Evolutionary conservation across 768 basidiomycete genomes (phyloP).

Genomic region (Tremella mesenterica): DNA sequence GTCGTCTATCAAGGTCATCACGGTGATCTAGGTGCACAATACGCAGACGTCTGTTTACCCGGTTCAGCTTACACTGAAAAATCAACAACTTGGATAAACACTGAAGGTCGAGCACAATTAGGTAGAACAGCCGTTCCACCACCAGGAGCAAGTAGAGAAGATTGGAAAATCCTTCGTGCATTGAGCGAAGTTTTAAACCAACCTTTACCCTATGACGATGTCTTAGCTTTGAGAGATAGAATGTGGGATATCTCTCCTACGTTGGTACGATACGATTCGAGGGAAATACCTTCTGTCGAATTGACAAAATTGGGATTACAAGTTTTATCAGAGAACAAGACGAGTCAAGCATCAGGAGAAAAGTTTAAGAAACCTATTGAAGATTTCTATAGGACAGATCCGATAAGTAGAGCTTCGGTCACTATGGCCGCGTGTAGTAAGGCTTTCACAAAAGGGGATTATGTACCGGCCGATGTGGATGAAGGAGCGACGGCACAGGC

Average conservation of each 20-base stretch:
- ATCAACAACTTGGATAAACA: conserved; percentile 86
- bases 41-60: conserved; percentile 94
- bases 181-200: conserved; percentile 75
- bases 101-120: conserved; percentile 84
- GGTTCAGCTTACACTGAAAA: conserved; percentile 91
- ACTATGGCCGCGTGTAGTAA: conserved; percentile 93
- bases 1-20: conserved; percentile 99
- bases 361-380: conserved; percentile 69
- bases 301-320: conserved; percentile 65
- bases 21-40: conserved; percentile 89
- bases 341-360: conserved; percentile 45
- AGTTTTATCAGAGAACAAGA: conserved; percentile 54
- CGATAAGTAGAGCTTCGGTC: conserved; percentile 83
- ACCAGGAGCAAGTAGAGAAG: conserved; percentile 90
- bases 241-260: conserved; percentile 96
- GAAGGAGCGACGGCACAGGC: conserved; percentile 24
- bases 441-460: conserved; percentile 60
- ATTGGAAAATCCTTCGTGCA: conserved; percentile 95
- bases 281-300: conserved; percentile 67
- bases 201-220: conserved; percentile 82
- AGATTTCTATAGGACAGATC: conserved; percentile 96
- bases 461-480: conserved; percentile 24
- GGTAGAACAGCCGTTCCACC: conserved; percentile 85
- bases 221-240: conserved; percentile 71
- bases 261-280: conserved; percentile 70